These are phyloP conservation scores for Eucalyptus regnans DNA, from an alignment of 345 rosid genomes.

Conservation along the genomic window DNA sequence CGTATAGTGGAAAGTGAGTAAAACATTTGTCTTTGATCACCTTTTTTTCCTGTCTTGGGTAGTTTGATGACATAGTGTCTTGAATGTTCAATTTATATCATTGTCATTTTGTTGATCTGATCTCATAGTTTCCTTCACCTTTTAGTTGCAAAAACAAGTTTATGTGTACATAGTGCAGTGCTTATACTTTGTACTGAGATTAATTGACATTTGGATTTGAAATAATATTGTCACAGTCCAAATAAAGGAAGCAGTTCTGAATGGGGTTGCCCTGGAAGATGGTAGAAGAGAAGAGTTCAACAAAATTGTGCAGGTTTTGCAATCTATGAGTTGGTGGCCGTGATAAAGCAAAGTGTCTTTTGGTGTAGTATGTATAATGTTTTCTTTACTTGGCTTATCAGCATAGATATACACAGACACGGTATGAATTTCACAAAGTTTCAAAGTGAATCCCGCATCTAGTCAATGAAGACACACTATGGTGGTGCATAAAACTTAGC, in stretches of 20 bases:
- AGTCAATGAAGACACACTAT: neutral
- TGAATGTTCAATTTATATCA: neutral
- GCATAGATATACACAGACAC: neutral
- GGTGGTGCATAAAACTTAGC: neutral
- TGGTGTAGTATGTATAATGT: neutral
- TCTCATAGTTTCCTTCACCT: neutral
- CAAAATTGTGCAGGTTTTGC: constrained; percentile 75
- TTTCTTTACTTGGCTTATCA: neutral
- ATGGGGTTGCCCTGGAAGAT: constrained; percentile 85
- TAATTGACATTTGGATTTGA: neutral
- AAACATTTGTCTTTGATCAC: neutral
- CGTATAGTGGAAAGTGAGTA: constrained; percentile 64
- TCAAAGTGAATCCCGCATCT: neutral
- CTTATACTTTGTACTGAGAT: neutral
- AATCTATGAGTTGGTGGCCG: neutral
- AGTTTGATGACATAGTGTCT: neutral
- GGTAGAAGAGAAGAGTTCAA: constrained; percentile 66
- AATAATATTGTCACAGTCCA: constrained; percentile 19
- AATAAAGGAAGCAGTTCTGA: constrained; percentile 79
- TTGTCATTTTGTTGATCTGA: neutral
- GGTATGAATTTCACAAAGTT: neutral
- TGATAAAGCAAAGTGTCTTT: neutral
- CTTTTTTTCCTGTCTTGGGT: neutral
- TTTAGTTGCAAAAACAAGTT: neutral
- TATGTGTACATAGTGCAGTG: neutral